phyloP scores from a whole-genome alignment of 768 basidiomycete species.

The Auriscalpium microsporum region DNA sequence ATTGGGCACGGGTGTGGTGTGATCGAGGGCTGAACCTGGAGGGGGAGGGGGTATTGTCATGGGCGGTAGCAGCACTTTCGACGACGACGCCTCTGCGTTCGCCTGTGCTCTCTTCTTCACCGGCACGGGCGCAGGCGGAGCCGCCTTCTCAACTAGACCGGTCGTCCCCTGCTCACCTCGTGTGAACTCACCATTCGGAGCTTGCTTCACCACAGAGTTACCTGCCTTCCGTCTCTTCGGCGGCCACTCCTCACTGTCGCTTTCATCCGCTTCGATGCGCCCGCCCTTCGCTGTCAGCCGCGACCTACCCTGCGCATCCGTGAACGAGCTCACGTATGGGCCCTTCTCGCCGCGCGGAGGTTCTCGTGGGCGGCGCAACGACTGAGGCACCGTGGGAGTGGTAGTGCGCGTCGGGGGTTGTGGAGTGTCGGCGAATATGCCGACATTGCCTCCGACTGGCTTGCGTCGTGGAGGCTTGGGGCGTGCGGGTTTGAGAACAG shows the following conservation, averaged over 20 bases:
- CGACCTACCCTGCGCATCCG: constrained; percentile 10
- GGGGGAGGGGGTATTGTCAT: too few species aligned
- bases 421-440: constrained; percentile 6
- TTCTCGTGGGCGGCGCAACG: constrained; percentile 1
- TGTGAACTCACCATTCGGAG: too few species aligned
- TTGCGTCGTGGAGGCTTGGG: neutral
- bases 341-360: constrained; percentile 19
- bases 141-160: too few species aligned
- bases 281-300: constrained; percentile 1
- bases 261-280: neutral
- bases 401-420: neutral
- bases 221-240: too few species aligned
- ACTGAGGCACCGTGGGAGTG: neutral
- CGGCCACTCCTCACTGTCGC: too few species aligned
- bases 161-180: too few species aligned
- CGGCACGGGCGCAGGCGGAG: neutral
- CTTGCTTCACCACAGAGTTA: too few species aligned
- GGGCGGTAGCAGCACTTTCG: constrained; percentile 2
- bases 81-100: neutral
- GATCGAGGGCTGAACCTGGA: too few species aligned
- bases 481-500: neutral
- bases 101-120: neutral
- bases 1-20: too few species aligned
- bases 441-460: constrained; percentile 1
- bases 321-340: constrained; percentile 17